Evolutionary conservation across 768 basidiomycete species (phyloP).

Genomic region (Tremella yokohamensis): DNA sequence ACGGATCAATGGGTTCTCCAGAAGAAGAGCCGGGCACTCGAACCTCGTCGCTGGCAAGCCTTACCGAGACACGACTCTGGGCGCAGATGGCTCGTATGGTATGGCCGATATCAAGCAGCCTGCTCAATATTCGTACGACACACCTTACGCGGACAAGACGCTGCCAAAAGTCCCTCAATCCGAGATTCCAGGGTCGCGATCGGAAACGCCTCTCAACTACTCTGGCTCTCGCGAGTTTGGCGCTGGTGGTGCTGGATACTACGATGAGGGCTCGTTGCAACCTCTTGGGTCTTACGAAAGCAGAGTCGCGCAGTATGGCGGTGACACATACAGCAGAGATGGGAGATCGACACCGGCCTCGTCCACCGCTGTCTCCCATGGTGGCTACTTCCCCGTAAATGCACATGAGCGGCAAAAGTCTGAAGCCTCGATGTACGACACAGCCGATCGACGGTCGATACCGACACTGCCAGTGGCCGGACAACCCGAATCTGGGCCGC

Average conservation of each 20-base stretch:
- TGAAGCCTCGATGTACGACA: too few species aligned
- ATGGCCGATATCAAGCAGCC: conserved; percentile 2
- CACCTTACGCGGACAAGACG: conserved; percentile 6
- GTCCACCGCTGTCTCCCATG: neutral
- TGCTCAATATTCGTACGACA: neutral
- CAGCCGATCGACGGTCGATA: neutral
- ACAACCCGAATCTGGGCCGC: conserved; percentile 9
- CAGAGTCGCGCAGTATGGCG: conserved; percentile 14
- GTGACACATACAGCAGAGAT: neutral
- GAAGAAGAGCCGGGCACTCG: conserved; percentile 15
- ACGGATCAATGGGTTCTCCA: conserved; percentile 60
- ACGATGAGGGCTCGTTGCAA: conserved; percentile 42
- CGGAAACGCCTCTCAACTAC: neutral
- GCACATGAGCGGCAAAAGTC: conserved; percentile 6
- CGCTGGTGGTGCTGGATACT: conserved; percentile 13
- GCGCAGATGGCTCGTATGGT: conserved; percentile 8
- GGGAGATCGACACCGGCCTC: neutral
- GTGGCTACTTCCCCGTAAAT: conserved; percentile 6
- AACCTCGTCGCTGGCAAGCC: conserved; percentile 29
- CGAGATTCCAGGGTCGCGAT: neutral
- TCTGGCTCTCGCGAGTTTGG: neutral
- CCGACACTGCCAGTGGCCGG: conserved; percentile 14
- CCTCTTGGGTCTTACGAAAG: conserved; percentile 34
- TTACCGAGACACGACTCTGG: conserved; percentile 9
- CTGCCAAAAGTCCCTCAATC: neutral